Base-by-base conservation (phyloP, 257 asterid species). In the Lycium barbarum region DNA sequence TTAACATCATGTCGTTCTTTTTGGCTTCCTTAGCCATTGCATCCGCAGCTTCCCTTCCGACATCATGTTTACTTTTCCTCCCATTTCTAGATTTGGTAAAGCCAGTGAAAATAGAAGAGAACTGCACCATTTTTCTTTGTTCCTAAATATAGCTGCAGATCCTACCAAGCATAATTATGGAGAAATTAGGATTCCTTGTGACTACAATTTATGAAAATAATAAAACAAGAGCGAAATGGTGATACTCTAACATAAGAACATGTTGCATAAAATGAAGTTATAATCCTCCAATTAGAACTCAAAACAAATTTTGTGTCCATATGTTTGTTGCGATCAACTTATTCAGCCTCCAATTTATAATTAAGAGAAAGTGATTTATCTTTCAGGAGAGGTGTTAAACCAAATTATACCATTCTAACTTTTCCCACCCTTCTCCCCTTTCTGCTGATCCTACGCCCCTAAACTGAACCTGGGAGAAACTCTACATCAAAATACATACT, bases 91-190 rank as follows among this genome's bases (percentile, higher is more conserved):
- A 91, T 85, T 85, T 93, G 2, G 94, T 91, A 72, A 93, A 86
- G 17, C 90, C 85, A 82, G 87, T 90, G 89, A 94, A 91, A 83
- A 95, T 70, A 49, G 89, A 79, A 47, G 88, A 79, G 7, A 95
- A 86, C 82, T 94, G 97, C 87, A 90, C 98, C 98, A 95, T 95
- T 86, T 95, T 86, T 86, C 82, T 78, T 63, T 38, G 9, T 11
- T 53, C 17, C 62, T 2, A 33, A 49, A 2, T 74, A 22, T 1
- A 49, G 62, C 62, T 71, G 79, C 79, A 43, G 3, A 71, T 40
- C 6, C 22, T 2, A 43, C 13, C 22, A 74, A 11, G 20, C 13
- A 74, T 11, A 74, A 3, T 74, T 74, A 7, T 47, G 62, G 14
- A 49, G 62, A 74, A 8, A 51, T 11, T 47, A 40, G 62, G 59